A percentile compares a stretch with the other conserved stretches of the same genome.
Evolutionary conservation across 768 basidiomycete genomes (phyloP).

Genomic region (Rhodotorula sphaerocarpa): DNA sequence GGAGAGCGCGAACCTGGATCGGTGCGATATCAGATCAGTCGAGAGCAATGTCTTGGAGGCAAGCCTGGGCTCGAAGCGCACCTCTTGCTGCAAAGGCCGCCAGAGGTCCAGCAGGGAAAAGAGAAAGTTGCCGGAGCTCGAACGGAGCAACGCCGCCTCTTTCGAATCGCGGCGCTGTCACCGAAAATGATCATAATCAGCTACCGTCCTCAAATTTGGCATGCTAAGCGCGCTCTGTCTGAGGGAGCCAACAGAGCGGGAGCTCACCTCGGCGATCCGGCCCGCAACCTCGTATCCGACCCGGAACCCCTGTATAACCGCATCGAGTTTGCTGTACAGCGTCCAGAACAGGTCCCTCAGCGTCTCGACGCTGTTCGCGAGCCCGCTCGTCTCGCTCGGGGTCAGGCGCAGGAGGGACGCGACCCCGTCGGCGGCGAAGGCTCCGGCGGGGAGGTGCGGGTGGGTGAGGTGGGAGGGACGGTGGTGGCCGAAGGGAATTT

Average conservation of each 20-base stretch:
- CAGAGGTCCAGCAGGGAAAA: constrained; percentile 82
- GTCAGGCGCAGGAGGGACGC: constrained; percentile 21
- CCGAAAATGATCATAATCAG: too few relatives aligned
- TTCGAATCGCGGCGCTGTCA: constrained; percentile 77
- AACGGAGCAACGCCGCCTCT: constrained; percentile 70
- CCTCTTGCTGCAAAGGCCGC: constrained; percentile 81
- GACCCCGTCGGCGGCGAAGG: constrained; percentile 25
- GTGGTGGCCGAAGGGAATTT: not conserved
- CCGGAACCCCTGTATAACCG: constrained; percentile 80
- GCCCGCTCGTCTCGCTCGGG: constrained; percentile 25
- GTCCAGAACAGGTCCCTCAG: constrained; percentile 94
- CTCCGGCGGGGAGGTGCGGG: not conserved
- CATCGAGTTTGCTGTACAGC: constrained; percentile 86
- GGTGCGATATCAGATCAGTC: constrained; percentile 2
- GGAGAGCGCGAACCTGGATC: constrained; percentile 65
- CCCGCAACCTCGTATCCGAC: constrained; percentile 83
- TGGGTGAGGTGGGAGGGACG: not conserved
- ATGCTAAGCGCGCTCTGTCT: not conserved
- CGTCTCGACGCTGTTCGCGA: constrained; percentile 71
- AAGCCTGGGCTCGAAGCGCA: constrained; percentile 44
- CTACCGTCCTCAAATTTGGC: not conserved
- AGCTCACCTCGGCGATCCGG: constrained; percentile 78
- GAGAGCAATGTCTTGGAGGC: too few relatives aligned
- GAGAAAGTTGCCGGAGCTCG: constrained; percentile 51
- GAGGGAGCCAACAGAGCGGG: not conserved